phyloP scores from a whole-genome alignment of 2,329 filamentous ascomycete species.

The Diaporthe eres region DNA sequence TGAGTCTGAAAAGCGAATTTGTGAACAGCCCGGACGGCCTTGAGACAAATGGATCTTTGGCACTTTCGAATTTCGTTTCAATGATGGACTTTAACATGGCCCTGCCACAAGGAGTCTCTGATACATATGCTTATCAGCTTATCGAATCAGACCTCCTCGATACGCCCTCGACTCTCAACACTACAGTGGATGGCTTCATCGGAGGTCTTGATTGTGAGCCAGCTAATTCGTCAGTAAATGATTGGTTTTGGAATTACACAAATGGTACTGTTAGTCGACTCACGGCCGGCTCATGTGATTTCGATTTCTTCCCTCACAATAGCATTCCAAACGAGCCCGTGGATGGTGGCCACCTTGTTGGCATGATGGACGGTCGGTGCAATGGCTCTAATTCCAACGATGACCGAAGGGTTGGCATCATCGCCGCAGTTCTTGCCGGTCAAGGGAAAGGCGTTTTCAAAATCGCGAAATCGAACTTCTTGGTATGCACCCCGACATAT shows the following conservation, averaged over 20 bases:
- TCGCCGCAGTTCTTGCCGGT: not conserved
- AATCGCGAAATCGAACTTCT: not conserved
- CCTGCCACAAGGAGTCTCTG: not conserved
- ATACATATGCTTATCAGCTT: conserved; percentile 12
- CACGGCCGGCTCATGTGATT: not conserved
- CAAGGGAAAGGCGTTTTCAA: not conserved
- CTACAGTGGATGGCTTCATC: not conserved
- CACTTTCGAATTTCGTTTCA: not conserved
- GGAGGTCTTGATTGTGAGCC: not conserved
- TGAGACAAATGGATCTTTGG: not conserved
- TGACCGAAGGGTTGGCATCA: not conserved
- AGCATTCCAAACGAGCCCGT: too few relatives aligned
- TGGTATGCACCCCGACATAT: not conserved
- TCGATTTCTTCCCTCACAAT: accelerated
- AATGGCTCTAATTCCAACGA: too few relatives aligned
- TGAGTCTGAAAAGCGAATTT: not conserved
- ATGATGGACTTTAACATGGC: not conserved
- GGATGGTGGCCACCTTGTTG: too few relatives aligned
- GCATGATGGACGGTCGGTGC: too few relatives aligned
- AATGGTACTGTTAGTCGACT: too few relatives aligned
- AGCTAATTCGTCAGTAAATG: not conserved
- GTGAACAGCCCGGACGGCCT: not conserved
- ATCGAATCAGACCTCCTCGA: not conserved
- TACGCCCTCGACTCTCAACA: not conserved
- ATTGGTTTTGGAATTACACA: not conserved